Percentiles rank a stretch among this genome's conserved stretches.
These are phyloP conservation scores for Mortierella sp. DNA, from an alignment of 371 early-diverging fungal genomes.

Conservation along the genomic window DNA sequence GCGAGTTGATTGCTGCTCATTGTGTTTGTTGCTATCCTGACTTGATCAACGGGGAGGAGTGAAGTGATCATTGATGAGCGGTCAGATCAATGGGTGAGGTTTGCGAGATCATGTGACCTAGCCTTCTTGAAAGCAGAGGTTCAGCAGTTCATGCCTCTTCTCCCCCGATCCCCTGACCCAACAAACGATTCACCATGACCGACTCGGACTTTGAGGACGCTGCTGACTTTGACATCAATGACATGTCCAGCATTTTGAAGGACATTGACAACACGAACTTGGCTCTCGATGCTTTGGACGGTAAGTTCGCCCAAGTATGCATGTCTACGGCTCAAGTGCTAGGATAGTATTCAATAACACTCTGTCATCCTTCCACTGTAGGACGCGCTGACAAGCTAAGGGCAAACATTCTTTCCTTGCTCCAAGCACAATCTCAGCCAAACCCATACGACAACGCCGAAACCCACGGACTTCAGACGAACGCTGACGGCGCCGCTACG, in stretches of 20 bases:
- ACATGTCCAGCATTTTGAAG: conserved; percentile 49
- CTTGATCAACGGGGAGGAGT: background rate
- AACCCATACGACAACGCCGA: conserved; percentile 36
- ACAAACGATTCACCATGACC: conserved; percentile 44
- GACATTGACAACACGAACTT: conserved; percentile 39
- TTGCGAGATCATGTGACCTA: no score
- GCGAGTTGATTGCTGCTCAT: conserved; percentile 67
- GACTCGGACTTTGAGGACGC: conserved; percentile 38
- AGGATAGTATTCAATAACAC: background rate
- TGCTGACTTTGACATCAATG: conserved; percentile 36
- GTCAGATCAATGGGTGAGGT: no score
- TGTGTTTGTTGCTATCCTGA: conserved; percentile 4
- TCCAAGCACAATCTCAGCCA: conserved; percentile 41
- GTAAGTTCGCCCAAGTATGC: conserved; percentile 6
- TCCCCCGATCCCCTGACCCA: no score
- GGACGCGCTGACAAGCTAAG: conserved; percentile 40
- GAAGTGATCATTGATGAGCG: no score
- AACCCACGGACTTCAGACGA: conserved; percentile 7
- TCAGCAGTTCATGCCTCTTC: no score
- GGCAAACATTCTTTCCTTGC: conserved; percentile 31
- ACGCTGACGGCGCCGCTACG: background rate
- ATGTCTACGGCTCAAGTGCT: background rate
- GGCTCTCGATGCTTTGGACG: conserved; percentile 43
- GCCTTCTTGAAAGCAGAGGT: no score
- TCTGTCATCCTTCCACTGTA: conserved; percentile 1